Evolutionary conservation across 2,329 filamentous ascomycete genomes (phyloP).

Genomic region (Ophiostoma novo-ulmi): DNA sequence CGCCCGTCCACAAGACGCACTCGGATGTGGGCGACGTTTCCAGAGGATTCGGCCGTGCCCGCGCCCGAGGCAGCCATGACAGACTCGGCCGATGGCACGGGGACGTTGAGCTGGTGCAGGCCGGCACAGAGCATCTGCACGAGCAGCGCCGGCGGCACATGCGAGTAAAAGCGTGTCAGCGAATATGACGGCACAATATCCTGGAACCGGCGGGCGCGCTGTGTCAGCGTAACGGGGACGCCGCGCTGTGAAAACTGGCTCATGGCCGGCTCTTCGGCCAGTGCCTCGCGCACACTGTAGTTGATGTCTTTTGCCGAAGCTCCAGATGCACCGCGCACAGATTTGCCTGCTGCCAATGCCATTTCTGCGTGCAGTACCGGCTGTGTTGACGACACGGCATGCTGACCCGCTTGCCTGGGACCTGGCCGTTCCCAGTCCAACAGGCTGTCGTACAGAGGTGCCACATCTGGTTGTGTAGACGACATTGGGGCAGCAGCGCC

Average conservation of each 20-base stretch:
- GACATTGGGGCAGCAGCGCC: background rate
- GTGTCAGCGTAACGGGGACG: conserved; percentile 78
- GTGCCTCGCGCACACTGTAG: conserved; percentile 46
- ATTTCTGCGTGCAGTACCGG: conserved; percentile 31
- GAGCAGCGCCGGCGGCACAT: conserved; percentile 67
- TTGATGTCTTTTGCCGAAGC: background rate
- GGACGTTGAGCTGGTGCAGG: conserved; percentile 79
- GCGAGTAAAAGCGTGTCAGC: conserved; percentile 87
- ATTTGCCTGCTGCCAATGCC: conserved; percentile 27
- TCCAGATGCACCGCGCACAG: conserved; percentile 25
- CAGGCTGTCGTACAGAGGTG: conserved; percentile 60
- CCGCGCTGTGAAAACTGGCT: conserved; percentile 79
- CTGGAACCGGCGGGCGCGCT: conserved; percentile 79
- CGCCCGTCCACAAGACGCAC: conserved; percentile 70
- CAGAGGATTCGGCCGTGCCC: too few species aligned
- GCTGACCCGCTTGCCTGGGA: conserved; percentile 47
- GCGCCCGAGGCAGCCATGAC: conserved; percentile 25
- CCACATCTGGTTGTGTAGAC: conserved; percentile 55
- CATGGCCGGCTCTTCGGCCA: conserved; percentile 82
- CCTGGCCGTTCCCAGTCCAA: conserved; percentile 85
- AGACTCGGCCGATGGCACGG: conserved; percentile 49
- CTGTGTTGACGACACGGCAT: conserved; percentile 46
- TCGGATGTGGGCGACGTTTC: conserved; percentile 55
- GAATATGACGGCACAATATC: conserved; percentile 87
- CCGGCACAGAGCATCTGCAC: conserved; percentile 75